Percentiles rank a stretch among this genome's conserved stretches.
Conservation (phyloP, 129 eudicot species). For the Helichrysum umbraculigerum region DNA sequence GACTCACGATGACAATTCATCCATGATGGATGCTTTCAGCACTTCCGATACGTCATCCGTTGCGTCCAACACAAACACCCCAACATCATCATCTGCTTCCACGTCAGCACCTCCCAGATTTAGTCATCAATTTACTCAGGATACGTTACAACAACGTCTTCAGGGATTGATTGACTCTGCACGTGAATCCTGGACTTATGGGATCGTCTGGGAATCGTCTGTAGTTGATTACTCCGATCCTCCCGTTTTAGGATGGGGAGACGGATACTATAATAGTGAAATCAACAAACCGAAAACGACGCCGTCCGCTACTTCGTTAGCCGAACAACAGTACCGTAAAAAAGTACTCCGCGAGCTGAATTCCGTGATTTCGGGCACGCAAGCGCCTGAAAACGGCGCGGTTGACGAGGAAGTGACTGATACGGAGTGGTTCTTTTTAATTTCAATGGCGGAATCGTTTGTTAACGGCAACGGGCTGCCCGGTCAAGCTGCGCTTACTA, state of each 20-base stretch:
- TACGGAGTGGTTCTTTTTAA: conserved; percentile 91
- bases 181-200: no score
- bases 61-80: no score
- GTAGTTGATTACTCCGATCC: no score
- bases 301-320: conserved; percentile 36
- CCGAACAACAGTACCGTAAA: conserved; percentile 78
- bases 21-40: no score
- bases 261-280: conserved; percentile 65
- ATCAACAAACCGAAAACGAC: conserved; percentile 31
- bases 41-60: no score
- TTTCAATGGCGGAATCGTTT: conserved; percentile 85
- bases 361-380: conserved; percentile 69
- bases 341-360: conserved; percentile 77
- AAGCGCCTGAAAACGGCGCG: conserved; percentile 44
- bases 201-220: no score
- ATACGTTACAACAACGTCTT: no score
- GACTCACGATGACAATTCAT: no score
- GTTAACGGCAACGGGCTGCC: conserved; percentile 65
- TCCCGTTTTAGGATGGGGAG: conserved; percentile 71
- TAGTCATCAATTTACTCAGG: no score
- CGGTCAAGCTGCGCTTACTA: conserved; percentile 64
- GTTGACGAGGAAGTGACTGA: conserved; percentile 92
- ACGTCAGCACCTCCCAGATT: no score
- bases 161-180: no score
- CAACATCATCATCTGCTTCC: no score